Evolutionary conservation across 2,329 filamentous ascomycete species (phyloP).

Genomic region (Arthrobotrys sphaeroides): DNA sequence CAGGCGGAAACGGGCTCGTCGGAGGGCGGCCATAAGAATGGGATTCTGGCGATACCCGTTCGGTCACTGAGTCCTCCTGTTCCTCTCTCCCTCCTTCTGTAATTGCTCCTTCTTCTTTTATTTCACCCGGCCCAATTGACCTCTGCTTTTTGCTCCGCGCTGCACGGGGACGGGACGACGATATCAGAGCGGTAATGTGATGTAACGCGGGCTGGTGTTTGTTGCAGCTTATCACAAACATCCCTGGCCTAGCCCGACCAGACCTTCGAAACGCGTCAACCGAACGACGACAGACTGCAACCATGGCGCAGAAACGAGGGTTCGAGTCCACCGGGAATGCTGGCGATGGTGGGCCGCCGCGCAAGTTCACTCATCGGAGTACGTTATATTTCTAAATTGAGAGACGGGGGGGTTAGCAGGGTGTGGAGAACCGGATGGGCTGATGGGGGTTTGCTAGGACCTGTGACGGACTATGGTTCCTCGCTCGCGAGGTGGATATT

Average conservation of each 20-base stretch:
- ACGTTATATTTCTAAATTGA: conserved; percentile 9
- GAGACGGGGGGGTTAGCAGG: neutral
- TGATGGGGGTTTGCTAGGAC: conserved; percentile 67
- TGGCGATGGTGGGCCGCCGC: conserved; percentile 40
- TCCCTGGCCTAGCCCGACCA: neutral
- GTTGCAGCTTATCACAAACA: conserved; percentile 24
- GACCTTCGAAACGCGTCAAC: conserved; percentile 17
- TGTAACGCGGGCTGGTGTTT: conserved; percentile 19
- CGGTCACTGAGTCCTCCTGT: neutral
- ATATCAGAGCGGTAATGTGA: conserved; percentile 18
- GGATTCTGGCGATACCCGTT: neutral
- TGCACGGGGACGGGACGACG: conserved; percentile 8
- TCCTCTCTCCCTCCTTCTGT: neutral
- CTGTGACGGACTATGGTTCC: conserved; percentile 91
- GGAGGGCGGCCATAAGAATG: conserved; percentile 13
- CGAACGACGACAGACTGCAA: neutral
- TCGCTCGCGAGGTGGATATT: conserved; percentile 92
- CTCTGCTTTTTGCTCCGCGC: neutral
- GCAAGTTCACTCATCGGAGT: conserved; percentile 51
- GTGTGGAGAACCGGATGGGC: neutral
- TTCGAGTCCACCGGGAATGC: conserved; percentile 36
- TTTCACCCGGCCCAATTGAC: too few relatives aligned
- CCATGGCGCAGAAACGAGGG: conserved; percentile 49
- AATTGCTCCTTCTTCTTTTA: neutral
- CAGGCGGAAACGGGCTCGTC: neutral